Conservation (phyloP, 176 grass and related monocot species). For the Musa itinerans region DNA sequence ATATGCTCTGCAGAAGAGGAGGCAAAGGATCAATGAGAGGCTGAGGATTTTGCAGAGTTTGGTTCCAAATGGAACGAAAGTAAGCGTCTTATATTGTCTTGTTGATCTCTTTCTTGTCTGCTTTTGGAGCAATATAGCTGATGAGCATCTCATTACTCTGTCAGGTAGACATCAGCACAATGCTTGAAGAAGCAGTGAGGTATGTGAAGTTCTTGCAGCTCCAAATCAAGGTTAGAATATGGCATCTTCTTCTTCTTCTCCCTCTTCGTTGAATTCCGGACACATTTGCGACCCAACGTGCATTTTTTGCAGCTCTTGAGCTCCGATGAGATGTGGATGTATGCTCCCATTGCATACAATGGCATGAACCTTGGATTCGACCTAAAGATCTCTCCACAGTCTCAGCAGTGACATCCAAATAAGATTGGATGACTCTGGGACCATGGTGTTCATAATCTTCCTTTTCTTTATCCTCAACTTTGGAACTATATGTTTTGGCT, state of each 20-base stretch:
- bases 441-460: not conserved
- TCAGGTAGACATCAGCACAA: slow-evolving; percentile 86
- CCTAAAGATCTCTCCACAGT: slow-evolving; percentile 35
- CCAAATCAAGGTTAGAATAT: slow-evolving; percentile 60
- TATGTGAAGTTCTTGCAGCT: slow-evolving; percentile 84
- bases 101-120: not conserved
- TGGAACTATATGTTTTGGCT: not conserved
- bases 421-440: too few species aligned
- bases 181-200: slow-evolving; percentile 83
- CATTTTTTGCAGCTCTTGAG: slow-evolving; percentile 53
- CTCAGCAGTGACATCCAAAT: not conserved
- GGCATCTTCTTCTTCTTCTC: not conserved
- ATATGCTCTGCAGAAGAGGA: slow-evolving; percentile 60
- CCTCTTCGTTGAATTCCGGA: not conserved
- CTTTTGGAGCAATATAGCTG: not conserved
- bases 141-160: not conserved
- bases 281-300: not conserved
- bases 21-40: slow-evolving; percentile 75
- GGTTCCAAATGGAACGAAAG: slow-evolving; percentile 86
- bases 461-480: not conserved
- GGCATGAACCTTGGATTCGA: slow-evolving; percentile 66
- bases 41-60: slow-evolving; percentile 68
- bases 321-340: slow-evolving; percentile 79
- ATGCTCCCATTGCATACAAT: slow-evolving; percentile 77
- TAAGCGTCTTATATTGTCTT: slow-evolving; percentile 27